These are phyloP conservation scores for Aureobasidium sp. DNA, from an alignment of 2,329 filamentous ascomycete species.

Conservation along the genomic window DNA sequence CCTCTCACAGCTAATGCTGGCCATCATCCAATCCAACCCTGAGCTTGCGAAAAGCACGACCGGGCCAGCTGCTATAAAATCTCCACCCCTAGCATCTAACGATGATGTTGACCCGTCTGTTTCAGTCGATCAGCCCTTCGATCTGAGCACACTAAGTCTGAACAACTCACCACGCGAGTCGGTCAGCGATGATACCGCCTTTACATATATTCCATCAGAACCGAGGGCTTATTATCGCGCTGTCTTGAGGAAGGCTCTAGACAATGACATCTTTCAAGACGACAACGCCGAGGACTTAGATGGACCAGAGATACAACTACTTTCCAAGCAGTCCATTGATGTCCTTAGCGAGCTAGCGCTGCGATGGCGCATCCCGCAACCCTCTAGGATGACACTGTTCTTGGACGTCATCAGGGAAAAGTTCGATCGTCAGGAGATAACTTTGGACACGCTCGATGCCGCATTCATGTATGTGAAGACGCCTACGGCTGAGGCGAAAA, in stretches of 20 bases:
- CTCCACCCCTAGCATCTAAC: constrained; percentile 40
- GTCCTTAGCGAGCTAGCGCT: constrained; percentile 76
- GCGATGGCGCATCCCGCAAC: constrained; percentile 82
- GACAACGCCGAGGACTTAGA: constrained; percentile 42
- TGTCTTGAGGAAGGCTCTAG: constrained; percentile 68
- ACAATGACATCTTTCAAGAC: constrained; percentile 48
- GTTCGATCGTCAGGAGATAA: constrained; percentile 74
- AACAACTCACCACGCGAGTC: constrained; percentile 37
- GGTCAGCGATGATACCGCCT: constrained; percentile 50
- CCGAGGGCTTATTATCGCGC: constrained; percentile 75
- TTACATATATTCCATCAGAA: constrained; percentile 84
- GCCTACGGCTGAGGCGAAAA: constrained; percentile 52
- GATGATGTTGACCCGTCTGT: constrained; percentile 40
- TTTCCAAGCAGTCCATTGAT: constrained; percentile 72
- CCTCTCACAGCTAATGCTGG: constrained; percentile 86
- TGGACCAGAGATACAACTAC: constrained; percentile 45
- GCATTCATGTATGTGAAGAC: constrained; percentile 77
- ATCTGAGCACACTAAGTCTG: constrained; percentile 58
- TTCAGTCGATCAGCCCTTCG: constrained; percentile 51
- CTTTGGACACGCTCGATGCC: constrained; percentile 71
- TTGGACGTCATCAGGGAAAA: constrained; percentile 79
- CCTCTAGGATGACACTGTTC: constrained; percentile 69
- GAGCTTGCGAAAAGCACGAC: constrained; percentile 72
- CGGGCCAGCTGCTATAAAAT: constrained; percentile 49
- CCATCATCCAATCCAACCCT: constrained; percentile 77